Conservation (phyloP, 2,329 filamentous ascomycete species). For the Elsinoe australis region DNA sequence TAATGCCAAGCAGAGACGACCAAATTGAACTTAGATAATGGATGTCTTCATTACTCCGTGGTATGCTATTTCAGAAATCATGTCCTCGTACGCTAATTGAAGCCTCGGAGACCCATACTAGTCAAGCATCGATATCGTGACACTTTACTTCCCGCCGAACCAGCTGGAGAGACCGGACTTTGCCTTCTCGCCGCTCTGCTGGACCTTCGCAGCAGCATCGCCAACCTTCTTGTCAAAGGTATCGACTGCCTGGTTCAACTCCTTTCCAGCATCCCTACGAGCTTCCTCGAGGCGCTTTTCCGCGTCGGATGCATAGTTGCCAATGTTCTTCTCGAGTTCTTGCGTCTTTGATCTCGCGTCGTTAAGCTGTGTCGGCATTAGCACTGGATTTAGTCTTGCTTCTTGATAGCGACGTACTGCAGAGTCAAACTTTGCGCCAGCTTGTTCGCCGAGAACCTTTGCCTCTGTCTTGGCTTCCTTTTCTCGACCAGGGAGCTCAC, state of each 20-base stretch:
- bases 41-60: no score
- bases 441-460: constrained; percentile 26
- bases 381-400: background rate
- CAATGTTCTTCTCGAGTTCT: constrained; percentile 56
- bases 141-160: constrained; percentile 52
- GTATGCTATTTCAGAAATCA: no score
- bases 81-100: no score
- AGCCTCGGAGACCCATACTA: no score
- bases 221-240: constrained; percentile 72
- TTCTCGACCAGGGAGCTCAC: constrained; percentile 55
- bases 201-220: constrained; percentile 19
- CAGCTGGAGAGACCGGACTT: constrained; percentile 78
- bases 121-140: no score
- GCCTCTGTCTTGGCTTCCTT: constrained; percentile 56
- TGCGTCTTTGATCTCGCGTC: constrained; percentile 44
- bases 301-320: constrained; percentile 46
- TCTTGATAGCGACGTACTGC: constrained; percentile 53
- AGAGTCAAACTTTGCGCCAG: constrained; percentile 60
- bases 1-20: no score
- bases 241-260: constrained; percentile 54
- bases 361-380: constrained; percentile 18
- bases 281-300: constrained; percentile 56
- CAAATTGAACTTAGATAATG: no score
- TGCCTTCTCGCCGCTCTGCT: constrained; percentile 68
- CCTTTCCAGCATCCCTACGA: constrained; percentile 54